Percentiles rank a stretch among this genome's conserved stretches.
phyloP scores from a whole-genome alignment of 306 rosid species.

The Dryas octopetala region DNA sequence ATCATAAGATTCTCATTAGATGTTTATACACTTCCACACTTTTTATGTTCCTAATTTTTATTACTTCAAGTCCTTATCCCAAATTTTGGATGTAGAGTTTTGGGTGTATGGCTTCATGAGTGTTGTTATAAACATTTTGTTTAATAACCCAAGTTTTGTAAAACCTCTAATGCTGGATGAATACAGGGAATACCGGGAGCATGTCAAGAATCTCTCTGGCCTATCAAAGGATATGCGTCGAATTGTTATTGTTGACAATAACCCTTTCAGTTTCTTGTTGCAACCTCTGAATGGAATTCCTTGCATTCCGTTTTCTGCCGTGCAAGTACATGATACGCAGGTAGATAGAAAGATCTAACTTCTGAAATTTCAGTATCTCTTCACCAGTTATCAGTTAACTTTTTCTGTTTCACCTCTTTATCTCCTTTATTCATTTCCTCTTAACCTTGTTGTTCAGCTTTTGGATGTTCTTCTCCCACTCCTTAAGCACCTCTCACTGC shows the following conservation, averaged over 20 bases:
- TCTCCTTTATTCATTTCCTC: background rate
- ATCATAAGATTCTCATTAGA: background rate
- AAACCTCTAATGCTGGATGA: slow-evolving; percentile 26
- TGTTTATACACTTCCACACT: background rate
- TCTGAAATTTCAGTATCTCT: background rate
- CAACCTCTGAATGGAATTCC: slow-evolving; percentile 97
- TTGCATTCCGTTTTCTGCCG: slow-evolving; percentile 89
- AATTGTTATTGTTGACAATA: slow-evolving; percentile 88
- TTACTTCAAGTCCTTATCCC: background rate
- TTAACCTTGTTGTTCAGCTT: slow-evolving; percentile 49
- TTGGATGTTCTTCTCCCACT: slow-evolving; percentile 96
- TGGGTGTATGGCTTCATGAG: background rate
- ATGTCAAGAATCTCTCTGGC: slow-evolving; percentile 90
- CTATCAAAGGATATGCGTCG: slow-evolving; percentile 73
- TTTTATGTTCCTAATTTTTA: background rate
- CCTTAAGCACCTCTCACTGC: slow-evolving; percentile 74
- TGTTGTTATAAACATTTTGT: background rate
- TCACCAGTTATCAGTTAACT: background rate
- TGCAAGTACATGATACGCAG: slow-evolving; percentile 84
- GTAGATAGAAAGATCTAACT: slow-evolving; percentile 29
- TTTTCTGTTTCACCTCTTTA: background rate
- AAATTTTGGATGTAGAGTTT: background rate
- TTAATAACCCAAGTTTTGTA: background rate
- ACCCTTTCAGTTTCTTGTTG: slow-evolving; percentile 91
- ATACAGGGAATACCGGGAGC: slow-evolving; percentile 83